Evolutionary conservation across 2,329 filamentous ascomycete species (phyloP), one percentile per base, ranked within the genome.

Genomic region (Colletotrichum tabaci): DNA sequence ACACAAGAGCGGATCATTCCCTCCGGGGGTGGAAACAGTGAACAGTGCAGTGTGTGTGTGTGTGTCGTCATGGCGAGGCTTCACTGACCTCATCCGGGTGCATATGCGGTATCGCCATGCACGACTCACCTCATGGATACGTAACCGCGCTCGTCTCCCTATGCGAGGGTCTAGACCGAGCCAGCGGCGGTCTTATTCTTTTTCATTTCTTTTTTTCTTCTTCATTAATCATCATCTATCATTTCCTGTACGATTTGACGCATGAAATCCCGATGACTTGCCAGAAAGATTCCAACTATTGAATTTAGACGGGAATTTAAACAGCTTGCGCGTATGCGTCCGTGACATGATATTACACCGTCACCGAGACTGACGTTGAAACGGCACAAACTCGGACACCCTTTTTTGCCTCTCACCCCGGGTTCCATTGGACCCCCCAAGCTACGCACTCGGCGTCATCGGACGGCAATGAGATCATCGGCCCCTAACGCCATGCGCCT

Each of bases 31-130:
- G 10, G 49, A 26, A 30, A 53, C 55, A 44, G 57, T 40, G 56
- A 26, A 18, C 44, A 57, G 57, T 57, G 64, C 57, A 21, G 40
- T 35, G 30, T 35, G 57, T 46, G 21, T 46, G 21, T 23, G 40
- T 15, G 68, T 71, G 68, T 68, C 68, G 68, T 71, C 68, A 71
- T 71, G 65, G 35, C 8, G 58, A 62, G 44, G 23, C 58, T 44
- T 49, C 60, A 71, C 70, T 72, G 70, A 72, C 70, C 70, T 71
- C 70, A 72, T 72, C 16, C 68, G 55, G 40, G 38, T 26, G 40
- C 46, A 30, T 10, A 38, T 10, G 35, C 35, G 35, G 9, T 38
- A 38, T 38, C 35, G 8, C 35, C 35, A 38, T 38, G 35, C 18
- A 1, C 16, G 2, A 13, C 35, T 60, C 58, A 62, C 63, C 57